phyloP scores from a whole-genome alignment of 2,329 filamentous ascomycete species.

The Trichoderma polysporum region DNA sequence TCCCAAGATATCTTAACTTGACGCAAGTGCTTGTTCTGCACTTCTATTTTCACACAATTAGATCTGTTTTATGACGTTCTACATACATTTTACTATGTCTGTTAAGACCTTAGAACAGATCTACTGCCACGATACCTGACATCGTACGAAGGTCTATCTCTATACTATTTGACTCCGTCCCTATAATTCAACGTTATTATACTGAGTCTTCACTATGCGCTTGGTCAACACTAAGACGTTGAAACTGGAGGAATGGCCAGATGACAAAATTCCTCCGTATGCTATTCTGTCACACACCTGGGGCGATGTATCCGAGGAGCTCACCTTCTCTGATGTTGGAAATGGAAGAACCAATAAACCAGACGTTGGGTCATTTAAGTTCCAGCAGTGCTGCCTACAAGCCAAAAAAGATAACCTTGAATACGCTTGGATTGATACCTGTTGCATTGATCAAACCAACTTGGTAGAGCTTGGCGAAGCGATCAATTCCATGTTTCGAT shows the following conservation, averaged over 20 bases:
- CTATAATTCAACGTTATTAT: not conserved
- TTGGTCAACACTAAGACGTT: conserved; percentile 26
- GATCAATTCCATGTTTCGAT: conserved; percentile 26
- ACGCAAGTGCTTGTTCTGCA: no score
- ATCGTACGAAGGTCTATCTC: no score
- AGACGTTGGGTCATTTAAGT: not conserved
- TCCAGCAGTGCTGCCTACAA: conserved; percentile 16
- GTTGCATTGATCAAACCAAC: conserved; percentile 25
- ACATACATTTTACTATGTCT: not conserved
- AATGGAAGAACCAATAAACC: not conserved
- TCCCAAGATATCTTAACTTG: not conserved
- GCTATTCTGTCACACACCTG: conserved; percentile 37
- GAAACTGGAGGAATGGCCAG: conserved; percentile 24
- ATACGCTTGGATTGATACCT: conserved; percentile 26
- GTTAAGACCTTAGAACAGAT: no score
- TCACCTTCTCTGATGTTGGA: not conserved
- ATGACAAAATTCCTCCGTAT: conserved; percentile 26
- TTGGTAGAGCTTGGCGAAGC: conserved; percentile 23
- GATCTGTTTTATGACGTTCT: no score
- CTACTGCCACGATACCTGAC: not conserved
- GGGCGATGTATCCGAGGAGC: conserved; percentile 22
- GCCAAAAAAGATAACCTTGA: conserved; percentile 23
- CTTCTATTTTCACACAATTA: no score
- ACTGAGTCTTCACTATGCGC: conserved; percentile 23
- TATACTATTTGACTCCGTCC: no score